phyloP scores from a whole-genome alignment of 768 basidiomycete species.

The Tephrocybe sp. region DNA sequence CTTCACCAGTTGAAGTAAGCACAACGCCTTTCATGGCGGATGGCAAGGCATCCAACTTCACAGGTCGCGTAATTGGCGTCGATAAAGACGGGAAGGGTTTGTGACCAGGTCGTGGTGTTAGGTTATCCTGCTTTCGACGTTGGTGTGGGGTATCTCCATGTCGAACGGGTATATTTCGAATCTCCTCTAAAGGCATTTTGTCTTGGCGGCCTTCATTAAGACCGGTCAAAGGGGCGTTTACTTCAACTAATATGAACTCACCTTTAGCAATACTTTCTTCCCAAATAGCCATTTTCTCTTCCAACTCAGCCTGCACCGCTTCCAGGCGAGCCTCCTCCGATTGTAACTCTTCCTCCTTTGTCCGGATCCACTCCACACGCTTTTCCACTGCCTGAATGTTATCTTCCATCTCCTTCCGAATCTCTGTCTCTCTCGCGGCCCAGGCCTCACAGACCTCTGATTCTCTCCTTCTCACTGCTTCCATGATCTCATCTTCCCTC shows the following conservation, averaged over 20 bases:
- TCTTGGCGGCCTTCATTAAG: conserved; percentile 47
- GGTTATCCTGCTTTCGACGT: conserved; percentile 23
- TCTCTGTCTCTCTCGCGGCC: conserved; percentile 48
- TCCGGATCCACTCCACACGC: conserved; percentile 47
- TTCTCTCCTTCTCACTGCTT: conserved; percentile 63
- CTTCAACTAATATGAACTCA: conserved; percentile 3
- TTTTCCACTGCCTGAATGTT: conserved; percentile 50
- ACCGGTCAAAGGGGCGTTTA: neutral
- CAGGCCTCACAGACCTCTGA: conserved; percentile 64
- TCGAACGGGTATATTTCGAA: conserved; percentile 62
- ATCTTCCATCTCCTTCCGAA: conserved; percentile 51
- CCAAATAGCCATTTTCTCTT: conserved; percentile 46
- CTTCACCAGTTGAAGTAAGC: conserved; percentile 76
- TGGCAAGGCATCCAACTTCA: conserved; percentile 33
- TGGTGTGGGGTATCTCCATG: conserved; percentile 24
- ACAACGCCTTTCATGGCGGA: conserved; percentile 80
- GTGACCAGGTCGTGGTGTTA: conserved; percentile 24
- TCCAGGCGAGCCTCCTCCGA: conserved; percentile 51
- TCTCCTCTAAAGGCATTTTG: conserved; percentile 69
- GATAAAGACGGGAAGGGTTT: conserved; percentile 36
- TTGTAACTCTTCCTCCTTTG: conserved; percentile 53
- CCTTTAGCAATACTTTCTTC: conserved; percentile 32
- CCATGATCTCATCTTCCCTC: conserved; percentile 73
- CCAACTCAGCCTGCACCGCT: conserved; percentile 46
- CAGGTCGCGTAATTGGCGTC: conserved; percentile 51